Base-by-base conservation (phyloP, 2,329 filamentous ascomycete species). In the Hyphodiscus sp. region DNA sequence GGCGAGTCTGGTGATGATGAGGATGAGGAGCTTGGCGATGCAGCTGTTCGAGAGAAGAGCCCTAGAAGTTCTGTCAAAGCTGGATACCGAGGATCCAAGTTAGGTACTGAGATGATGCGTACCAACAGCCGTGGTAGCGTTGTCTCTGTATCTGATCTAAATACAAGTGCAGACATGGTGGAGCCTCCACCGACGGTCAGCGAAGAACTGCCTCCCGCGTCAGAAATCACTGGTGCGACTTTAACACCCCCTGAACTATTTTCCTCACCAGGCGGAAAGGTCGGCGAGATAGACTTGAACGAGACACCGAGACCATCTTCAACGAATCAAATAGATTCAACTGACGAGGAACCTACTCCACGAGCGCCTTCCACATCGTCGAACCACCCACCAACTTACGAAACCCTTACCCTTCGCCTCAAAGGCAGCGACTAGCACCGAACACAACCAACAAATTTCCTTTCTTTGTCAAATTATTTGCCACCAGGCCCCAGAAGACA, bases 81-180 rank as follows among this genome's bases (percentile, higher is more conserved):
- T 16, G 75, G 77, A 41, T 77, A 88, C 20, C 86, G 87, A 13
- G 88, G 86, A 51, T 96, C 91, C 0, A 96, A 96, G 70, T 80
- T 97, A 1, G 91, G 91, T 1, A 94, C 91, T 48, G 92, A 97
- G 70, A 96, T 97, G 92, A 92, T 96, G 89, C 84, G 92, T 47
- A 95, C 92, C 19, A 95, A 96, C 69, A 96, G 90, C 66, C 87
- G 92, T 63, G 92, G 95, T 47, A 96, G 91, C 65, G 81, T 89
- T 38, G 64, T 69, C 6, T 68, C 65, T 15, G 61, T 55, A 8
- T 65, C 63, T 20, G 65, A 67, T 48, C 45, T 63, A 6, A 57
- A 56, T n/a, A n/a, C 53, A 2, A 51, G 50, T 38, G 50, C 58
- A 19, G 65, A 66, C 30, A 52, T 48, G 5, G 53, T 66, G 38